phyloP scores from a whole-genome alignment of 2,329 filamentous ascomycete genomes.

The Fusarium sarcochroum region DNA sequence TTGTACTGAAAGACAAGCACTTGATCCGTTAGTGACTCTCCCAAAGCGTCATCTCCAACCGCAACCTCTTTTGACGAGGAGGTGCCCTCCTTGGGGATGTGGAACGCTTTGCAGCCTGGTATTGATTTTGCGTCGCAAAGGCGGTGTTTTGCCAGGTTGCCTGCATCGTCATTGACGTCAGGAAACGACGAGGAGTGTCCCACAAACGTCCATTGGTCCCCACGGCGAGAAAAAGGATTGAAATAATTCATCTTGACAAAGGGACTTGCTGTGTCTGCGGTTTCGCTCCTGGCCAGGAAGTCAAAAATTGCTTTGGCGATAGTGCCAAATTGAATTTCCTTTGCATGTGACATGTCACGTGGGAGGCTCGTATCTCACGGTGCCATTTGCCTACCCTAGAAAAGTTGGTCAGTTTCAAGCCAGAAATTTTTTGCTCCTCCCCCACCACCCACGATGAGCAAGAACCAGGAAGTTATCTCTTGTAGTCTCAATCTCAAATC shows the following conservation, averaged over 20 bases:
- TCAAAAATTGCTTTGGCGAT: conserved; percentile 13
- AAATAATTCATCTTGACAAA: conserved; percentile 45
- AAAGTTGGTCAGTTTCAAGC: too few species aligned
- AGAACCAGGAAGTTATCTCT: too few species aligned
- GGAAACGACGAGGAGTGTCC: conserved; percentile 70
- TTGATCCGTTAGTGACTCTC: conserved; percentile 66
- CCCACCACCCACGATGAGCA: rapidly evolving
- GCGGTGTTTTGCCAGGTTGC: conserved; percentile 55
- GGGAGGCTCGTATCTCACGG: background rate
- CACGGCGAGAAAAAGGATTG: conserved; percentile 18
- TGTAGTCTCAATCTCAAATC: too few species aligned
- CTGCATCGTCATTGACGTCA: conserved; percentile 61
- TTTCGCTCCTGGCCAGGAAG: background rate
- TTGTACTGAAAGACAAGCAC: conserved; percentile 76
- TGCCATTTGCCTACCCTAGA: too few species aligned
- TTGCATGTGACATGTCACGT: conserved; percentile 28
- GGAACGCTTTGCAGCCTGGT: conserved; percentile 72
- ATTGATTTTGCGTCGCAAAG: conserved; percentile 57
- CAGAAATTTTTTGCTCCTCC: too few species aligned
- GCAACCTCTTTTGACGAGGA: conserved; percentile 56
- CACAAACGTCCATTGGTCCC: conserved; percentile 64
- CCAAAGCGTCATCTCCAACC: conserved; percentile 52
- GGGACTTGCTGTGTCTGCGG: background rate
- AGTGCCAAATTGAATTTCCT: rapidly evolving
- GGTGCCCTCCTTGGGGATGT: conserved; percentile 59